Base-by-base conservation (phyloP, 2,329 filamentous ascomycete genomes). In the Boeremia exigua region DNA sequence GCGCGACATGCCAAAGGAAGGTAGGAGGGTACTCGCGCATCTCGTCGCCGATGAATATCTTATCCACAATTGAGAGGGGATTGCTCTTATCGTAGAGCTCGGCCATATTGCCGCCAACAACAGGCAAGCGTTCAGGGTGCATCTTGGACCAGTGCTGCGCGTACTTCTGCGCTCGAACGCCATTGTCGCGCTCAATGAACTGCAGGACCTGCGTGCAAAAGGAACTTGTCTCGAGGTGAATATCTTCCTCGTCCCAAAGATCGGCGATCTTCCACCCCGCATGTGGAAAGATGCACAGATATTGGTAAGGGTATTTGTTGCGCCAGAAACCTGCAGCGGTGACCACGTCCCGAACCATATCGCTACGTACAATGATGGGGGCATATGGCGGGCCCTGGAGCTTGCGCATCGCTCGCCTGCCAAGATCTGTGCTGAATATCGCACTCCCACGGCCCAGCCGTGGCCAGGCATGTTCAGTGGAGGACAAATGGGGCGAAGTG, bases 201-300 rank as follows among this genome's bases (percentile, higher is more conserved):
- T 47, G 46, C 14, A 77, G 58, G 4, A 72, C 63, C 36, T 67
- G 50, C n/a, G 61, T 34, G 36, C 72, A 70, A 39, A 72, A 73
- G 1, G 34, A n/a, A 10, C 60, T 54, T 2, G 60, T 58, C n/a
- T 75, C 67, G 8, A 71, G n/a, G 30, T 72, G 64, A 19, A 76
- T 69, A 33, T 76, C 73, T 53, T 58, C 39, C 8, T 57, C 54
- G 40, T 76, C 73, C 68, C 71, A 77, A 8, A 75, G 62, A 47
- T 77, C 73, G 28, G 61, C 29, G 9, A 75, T 67, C 6, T 43
- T 52, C 63, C 64, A 73, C 7, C 59, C 60, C 36, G 58, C 47
- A 7, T 56, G 44, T 4, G 71, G 69, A 33, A 73, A 70, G 45
- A 75, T 68, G 44, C 62, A 61, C 27, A 62, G 54, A 43, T 66